A percentile compares a stretch with the other conserved stretches of the same genome.
phyloP scores from a whole-genome alignment of 1,284 basidiomycete genomes.

The Cryptococcus floricola region DNA sequence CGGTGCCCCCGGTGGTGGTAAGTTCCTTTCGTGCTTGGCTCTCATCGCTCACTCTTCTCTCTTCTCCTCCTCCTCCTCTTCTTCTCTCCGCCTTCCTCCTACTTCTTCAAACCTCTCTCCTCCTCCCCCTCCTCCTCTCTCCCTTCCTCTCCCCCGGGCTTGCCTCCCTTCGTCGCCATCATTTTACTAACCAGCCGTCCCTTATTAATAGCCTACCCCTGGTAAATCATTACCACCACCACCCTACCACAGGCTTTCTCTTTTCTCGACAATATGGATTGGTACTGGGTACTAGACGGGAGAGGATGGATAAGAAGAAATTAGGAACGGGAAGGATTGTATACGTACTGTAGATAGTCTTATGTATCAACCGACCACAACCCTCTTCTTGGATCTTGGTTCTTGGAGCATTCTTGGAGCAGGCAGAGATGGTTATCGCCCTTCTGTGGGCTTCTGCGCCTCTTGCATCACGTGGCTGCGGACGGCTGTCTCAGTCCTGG shows the following conservation, averaged over 20 bases:
- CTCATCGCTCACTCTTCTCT: neutral
- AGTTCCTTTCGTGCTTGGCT: constrained; percentile 1
- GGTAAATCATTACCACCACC: neutral
- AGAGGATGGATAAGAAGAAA: neutral
- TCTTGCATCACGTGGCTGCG: no score
- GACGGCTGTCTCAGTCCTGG: no score
- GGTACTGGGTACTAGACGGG: neutral
- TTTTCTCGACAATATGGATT: no score
- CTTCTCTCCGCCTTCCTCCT: neutral
- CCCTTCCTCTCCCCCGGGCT: neutral
- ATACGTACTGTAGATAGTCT: neutral
- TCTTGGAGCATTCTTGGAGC: no score
- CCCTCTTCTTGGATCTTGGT: no score
- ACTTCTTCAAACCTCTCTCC: neutral
- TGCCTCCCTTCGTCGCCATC: no score
- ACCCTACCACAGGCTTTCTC: no score
- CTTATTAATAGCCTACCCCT: constrained; percentile 1
- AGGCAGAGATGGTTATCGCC: no score
- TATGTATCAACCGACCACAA: neutral
- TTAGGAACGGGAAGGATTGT: neutral
- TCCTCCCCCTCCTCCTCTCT: neutral
- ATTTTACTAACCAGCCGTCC: neutral
- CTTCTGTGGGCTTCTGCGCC: no score
- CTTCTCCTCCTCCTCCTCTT: neutral
- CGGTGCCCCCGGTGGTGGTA: constrained; percentile 6